Evolutionary conservation across 306 rosid species (phyloP).

Genomic region (Inga leiocalycina): DNA sequence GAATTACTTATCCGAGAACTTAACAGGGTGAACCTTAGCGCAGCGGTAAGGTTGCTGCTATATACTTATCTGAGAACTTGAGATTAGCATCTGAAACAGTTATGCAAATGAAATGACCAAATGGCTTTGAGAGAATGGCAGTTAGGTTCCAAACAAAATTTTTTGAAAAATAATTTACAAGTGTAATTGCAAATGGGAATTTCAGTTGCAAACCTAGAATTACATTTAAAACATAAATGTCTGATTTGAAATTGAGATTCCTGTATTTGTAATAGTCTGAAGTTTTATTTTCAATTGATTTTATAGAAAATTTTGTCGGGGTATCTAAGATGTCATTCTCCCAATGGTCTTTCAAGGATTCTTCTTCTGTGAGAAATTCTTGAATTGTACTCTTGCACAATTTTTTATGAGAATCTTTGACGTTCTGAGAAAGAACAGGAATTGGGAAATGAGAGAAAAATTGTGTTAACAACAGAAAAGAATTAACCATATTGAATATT

Average conservation of each 20-base stretch:
- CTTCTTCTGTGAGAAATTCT: neutral
- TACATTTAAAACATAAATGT: neutral
- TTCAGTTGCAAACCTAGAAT: too few relatives aligned
- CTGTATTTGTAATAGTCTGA: too few relatives aligned
- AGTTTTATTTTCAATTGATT: too few relatives aligned
- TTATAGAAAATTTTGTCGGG: too few relatives aligned
- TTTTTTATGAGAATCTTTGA: neutral
- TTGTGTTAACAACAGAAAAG: neutral
- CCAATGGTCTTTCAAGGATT: neutral
- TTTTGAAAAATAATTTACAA: neutral
- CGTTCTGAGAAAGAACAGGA: neutral
- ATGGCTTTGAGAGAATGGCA: neutral
- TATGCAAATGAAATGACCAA: neutral
- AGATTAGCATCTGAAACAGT: neutral
- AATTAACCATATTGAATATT: neutral
- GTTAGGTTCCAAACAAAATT: neutral
- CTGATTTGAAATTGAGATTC: neutral
- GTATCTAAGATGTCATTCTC: too few relatives aligned
- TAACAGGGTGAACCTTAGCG: too few relatives aligned
- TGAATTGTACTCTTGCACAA: neutral
- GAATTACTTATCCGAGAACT: neutral
- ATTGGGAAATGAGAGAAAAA: constrained; percentile 9
- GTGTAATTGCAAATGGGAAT: neutral
- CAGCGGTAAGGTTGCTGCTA: too few relatives aligned
- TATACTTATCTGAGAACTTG: neutral